A percentile compares a stretch with the other conserved stretches of the same genome.
Evolutionary conservation across 2,329 filamentous ascomycete species (phyloP).

Genomic region (Aspergillus sp.): DNA sequence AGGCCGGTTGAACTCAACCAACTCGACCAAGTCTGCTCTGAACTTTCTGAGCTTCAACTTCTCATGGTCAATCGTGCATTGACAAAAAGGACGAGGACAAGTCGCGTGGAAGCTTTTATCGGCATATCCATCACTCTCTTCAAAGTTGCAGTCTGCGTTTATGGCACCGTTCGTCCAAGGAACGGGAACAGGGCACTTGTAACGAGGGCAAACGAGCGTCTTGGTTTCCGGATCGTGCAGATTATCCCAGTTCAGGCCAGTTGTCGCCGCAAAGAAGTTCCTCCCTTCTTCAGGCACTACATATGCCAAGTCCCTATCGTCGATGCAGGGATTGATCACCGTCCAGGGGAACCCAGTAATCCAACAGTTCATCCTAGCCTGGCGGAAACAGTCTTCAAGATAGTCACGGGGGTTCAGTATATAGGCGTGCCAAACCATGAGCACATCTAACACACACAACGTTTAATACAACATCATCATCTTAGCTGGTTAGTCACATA

Average conservation of each 20-base stretch:
- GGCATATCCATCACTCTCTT: constrained; percentile 21
- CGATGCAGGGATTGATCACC: constrained; percentile 52
- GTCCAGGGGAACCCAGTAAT: constrained; percentile 61
- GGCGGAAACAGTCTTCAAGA: constrained; percentile 63
- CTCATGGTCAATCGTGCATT: constrained; percentile 48
- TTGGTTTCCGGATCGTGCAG: constrained; percentile 47
- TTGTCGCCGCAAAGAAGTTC: constrained; percentile 42
- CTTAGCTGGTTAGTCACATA: background rate
- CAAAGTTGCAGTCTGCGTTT: constrained; percentile 13
- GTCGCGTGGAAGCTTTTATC: constrained; percentile 41
- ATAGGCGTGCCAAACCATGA: constrained; percentile 77
- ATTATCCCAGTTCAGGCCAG: constrained; percentile 56
- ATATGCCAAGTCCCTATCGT: constrained; percentile 54
- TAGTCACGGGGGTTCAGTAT: constrained; percentile 69
- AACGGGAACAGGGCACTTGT: constrained; percentile 36
- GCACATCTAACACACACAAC: constrained; percentile 50
- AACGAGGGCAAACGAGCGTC: constrained; percentile 52
- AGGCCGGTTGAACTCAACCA: constrained; percentile 46
- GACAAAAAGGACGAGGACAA: constrained; percentile 54
- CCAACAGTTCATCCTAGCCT: constrained; percentile 53
- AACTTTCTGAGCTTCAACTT: constrained; percentile 60
- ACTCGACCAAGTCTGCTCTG: constrained; percentile 46
- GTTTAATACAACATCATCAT: background rate
- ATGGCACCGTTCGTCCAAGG: constrained; percentile 53
- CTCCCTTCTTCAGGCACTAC: constrained; percentile 39